These are phyloP conservation scores for Fonsecaea erecta DNA, from an alignment of 2,329 filamentous ascomycete species.

Conservation along the genomic window DNA sequence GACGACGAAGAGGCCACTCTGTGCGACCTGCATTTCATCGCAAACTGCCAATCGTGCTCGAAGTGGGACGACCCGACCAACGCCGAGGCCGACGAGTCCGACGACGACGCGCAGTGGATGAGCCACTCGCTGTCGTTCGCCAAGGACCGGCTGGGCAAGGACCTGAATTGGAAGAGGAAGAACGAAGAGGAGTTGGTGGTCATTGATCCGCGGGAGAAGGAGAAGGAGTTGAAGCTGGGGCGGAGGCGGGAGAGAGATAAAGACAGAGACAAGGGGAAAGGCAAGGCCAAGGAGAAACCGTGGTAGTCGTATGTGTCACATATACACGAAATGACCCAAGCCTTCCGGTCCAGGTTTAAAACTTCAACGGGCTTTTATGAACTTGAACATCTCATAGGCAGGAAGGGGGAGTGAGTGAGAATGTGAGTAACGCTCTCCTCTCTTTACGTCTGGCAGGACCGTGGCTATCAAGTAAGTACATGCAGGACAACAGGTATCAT, in stretches of 20 bases:
- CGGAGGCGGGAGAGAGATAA: constrained; percentile 45
- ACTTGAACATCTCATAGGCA: not conserved
- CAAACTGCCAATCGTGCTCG: constrained; percentile 88
- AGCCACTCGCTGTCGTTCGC: constrained; percentile 82
- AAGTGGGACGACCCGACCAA: constrained; percentile 72
- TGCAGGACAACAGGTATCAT: no score
- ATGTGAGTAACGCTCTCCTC: no score
- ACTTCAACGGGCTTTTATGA: not conserved
- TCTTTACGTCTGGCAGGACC: no score
- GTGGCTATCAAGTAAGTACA: no score
- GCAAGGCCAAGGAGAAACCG: constrained; percentile 36
- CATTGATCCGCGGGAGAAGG: constrained; percentile 87
- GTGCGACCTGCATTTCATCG: constrained; percentile 95
- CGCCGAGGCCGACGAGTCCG: constrained; percentile 62
- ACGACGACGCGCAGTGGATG: constrained; percentile 72
- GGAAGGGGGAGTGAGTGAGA: not conserved
- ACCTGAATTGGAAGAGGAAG: constrained; percentile 86
- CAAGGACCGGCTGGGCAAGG: constrained; percentile 87
- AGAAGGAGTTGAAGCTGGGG: constrained; percentile 67
- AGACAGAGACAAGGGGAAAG: constrained; percentile 33
- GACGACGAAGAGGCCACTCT: constrained; percentile 70
- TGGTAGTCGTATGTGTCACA: no score
- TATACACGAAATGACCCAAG: not conserved
- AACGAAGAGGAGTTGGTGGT: constrained; percentile 90
- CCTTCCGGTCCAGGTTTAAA: not conserved